These are phyloP conservation scores for Cladosporium colombiae DNA, from an alignment of 2,329 filamentous ascomycete species.

Conservation along the genomic window DNA sequence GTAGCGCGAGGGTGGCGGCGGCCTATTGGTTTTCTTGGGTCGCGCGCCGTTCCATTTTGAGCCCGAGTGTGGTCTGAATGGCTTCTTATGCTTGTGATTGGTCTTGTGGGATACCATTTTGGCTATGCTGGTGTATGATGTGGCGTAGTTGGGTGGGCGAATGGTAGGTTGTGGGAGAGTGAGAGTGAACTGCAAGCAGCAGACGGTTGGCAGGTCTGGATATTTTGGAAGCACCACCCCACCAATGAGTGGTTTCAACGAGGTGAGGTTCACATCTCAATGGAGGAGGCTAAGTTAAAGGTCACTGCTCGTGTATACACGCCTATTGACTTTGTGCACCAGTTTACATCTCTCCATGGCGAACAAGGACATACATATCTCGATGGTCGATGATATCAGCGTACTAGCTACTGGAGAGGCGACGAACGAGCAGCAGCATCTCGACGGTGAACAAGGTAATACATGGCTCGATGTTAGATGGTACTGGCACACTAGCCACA, in stretches of 20 bases:
- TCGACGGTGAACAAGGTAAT: too few species aligned
- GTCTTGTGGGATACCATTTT: neutral
- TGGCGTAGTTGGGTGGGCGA: neutral
- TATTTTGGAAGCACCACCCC: neutral
- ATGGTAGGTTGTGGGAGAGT: neutral
- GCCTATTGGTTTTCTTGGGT: too few species aligned
- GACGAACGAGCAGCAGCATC: too few species aligned
- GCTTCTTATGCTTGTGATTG: neutral
- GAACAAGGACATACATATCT: too few species aligned
- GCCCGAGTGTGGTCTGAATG: neutral
- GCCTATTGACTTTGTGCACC: too few species aligned
- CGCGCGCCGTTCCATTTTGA: neutral
- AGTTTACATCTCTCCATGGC: too few species aligned
- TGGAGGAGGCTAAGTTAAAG: too few species aligned
- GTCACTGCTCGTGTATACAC: neutral
- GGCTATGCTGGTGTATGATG: too few species aligned
- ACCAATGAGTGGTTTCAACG: neutral
- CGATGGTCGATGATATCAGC: too few species aligned
- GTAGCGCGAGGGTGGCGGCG: neutral
- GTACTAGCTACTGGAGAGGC: too few species aligned
- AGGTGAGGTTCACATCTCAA: neutral
- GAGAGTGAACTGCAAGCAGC: too few species aligned
- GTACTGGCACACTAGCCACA: neutral
- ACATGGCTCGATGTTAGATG: neutral
- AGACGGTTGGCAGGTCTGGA: neutral